phyloP scores from a whole-genome alignment of 176 grass and related monocot genomes.

The Paspalum notatum region DNA sequence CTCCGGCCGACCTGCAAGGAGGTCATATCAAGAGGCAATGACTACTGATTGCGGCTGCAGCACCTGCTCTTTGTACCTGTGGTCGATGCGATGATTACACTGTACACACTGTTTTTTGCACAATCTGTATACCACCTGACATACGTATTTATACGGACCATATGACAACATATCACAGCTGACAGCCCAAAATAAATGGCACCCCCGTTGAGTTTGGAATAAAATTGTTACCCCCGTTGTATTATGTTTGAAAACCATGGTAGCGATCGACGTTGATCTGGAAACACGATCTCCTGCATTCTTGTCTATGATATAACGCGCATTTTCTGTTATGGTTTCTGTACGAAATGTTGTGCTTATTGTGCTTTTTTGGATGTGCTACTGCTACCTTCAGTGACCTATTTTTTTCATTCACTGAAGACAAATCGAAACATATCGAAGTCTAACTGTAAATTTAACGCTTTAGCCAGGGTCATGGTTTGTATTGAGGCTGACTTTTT shows the following conservation, averaged over 20 bases:
- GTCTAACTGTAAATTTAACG: too few species aligned
- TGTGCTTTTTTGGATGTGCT: neutral
- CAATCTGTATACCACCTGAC: conserved; percentile 1
- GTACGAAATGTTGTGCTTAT: neutral
- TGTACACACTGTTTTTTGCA: neutral
- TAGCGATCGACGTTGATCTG: neutral
- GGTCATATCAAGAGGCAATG: conserved; percentile 85
- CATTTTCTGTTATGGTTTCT: neutral
- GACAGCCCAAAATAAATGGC: conserved; percentile 9
- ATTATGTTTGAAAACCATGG: neutral
- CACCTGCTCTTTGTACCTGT: conserved; percentile 4
- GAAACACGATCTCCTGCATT: neutral
- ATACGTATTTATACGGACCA: neutral
- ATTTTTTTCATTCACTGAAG: neutral
- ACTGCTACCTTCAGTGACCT: neutral
- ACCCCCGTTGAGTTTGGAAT: neutral
- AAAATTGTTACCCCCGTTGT: neutral
- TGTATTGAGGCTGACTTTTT: too few species aligned
- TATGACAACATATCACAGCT: neutral
- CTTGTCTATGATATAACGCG: neutral
- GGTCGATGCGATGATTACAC: neutral
- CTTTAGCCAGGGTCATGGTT: too few species aligned
- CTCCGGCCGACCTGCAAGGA: conserved; percentile 97
- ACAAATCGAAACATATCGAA: too few species aligned
- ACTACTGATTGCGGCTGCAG: conserved; percentile 62